phyloP scores from a whole-genome alignment of 192 early-diverging fungal genomes.

The Coemansia sp. region DNA sequence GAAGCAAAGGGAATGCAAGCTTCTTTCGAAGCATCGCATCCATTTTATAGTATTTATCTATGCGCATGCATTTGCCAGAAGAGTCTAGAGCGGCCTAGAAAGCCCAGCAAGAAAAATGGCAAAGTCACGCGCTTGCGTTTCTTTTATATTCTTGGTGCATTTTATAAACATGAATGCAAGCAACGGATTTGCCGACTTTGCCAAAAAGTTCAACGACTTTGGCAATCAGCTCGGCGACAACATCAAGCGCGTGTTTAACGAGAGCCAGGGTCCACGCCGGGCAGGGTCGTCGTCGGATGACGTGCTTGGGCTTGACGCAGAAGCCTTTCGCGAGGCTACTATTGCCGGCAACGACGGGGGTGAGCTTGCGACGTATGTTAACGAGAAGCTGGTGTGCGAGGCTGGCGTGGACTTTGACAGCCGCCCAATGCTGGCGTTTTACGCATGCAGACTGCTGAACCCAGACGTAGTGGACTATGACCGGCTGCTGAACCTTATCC shows the following conservation, averaged over 20 bases:
- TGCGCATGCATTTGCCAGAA: too few relatives aligned
- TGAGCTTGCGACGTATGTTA: conserved; percentile 52
- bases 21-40: too few relatives aligned
- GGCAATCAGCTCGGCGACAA: conserved; percentile 47
- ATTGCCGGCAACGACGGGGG: conserved; percentile 55
- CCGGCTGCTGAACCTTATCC: conserved; percentile 64
- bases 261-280: conserved; percentile 22
- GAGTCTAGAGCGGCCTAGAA: background rate
- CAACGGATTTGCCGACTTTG: conserved; percentile 52
- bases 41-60: too few relatives aligned
- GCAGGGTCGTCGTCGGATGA: conserved; percentile 41
- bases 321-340: conserved; percentile 53
- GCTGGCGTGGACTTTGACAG: conserved; percentile 80
- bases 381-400: conserved; percentile 52
- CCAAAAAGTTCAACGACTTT: conserved; percentile 48
- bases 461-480: conserved; percentile 82
- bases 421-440: conserved; percentile 77
- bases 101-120: background rate
- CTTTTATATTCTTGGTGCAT: background rate
- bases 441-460: conserved; percentile 84
- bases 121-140: conserved; percentile 1
- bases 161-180: conserved; percentile 5
- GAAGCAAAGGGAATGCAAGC: background rate
- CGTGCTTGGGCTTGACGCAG: conserved; percentile 48
- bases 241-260: conserved; percentile 49